Evolutionary conservation across 768 basidiomycete genomes (phyloP).

Genomic region (Termitomyces sp.): DNA sequence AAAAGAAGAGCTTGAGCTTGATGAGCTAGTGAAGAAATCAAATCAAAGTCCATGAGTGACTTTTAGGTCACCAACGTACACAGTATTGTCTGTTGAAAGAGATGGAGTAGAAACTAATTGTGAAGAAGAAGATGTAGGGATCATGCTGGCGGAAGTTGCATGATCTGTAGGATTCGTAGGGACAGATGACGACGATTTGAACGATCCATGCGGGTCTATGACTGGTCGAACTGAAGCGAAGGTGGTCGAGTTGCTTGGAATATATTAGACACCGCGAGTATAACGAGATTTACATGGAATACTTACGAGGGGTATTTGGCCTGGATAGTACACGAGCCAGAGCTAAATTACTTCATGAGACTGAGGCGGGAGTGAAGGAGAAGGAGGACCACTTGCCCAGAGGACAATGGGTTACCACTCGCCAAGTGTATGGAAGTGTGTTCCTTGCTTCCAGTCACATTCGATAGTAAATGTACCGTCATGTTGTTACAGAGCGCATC

Average conservation of each 20-base stretch:
- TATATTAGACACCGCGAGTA: neutral
- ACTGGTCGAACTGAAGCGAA: neutral
- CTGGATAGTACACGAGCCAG: slow-evolving; percentile 3
- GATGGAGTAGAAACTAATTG: neutral
- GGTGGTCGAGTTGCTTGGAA: slow-evolving; percentile 1
- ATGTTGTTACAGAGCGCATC: slow-evolving; percentile 1
- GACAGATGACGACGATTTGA: neutral
- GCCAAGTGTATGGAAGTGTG: neutral
- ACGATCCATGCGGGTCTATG: neutral
- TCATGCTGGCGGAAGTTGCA: neutral
- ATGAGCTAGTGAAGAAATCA: neutral
- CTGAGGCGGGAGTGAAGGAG: neutral
- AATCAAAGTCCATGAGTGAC: neutral
- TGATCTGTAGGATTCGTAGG: neutral
- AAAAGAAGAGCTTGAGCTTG: neutral
- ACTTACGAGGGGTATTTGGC: slow-evolving; percentile 6
- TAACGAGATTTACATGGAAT: neutral
- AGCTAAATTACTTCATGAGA: neutral
- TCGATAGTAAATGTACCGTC: neutral
- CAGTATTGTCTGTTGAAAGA: neutral
- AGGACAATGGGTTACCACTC: neutral
- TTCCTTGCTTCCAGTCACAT: neutral
- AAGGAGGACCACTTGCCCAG: neutral
- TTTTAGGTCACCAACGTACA: neutral
- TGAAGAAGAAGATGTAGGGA: neutral